These are phyloP conservation scores for Smithsoniella earleae DNA, from an alignment of 163 green algal species.

Conservation along the genomic window DNA sequence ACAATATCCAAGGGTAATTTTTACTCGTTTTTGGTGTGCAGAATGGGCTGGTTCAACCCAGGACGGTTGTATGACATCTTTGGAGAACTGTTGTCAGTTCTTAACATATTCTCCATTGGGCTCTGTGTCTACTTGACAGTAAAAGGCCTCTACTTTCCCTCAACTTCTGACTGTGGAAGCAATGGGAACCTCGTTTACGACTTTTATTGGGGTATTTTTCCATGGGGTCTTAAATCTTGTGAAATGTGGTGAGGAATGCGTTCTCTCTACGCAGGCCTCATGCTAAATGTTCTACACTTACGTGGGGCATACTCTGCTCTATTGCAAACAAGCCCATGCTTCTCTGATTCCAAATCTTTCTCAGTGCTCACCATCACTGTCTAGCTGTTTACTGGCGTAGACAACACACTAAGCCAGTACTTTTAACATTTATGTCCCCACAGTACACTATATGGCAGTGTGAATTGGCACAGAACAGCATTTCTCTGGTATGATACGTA, in stretches of 20 bases:
- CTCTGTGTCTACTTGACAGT: conserved; percentile 58
- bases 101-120: conserved; percentile 51
- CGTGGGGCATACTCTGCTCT: too few species aligned
- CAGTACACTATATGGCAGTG: too few species aligned
- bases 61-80: conserved; percentile 55
- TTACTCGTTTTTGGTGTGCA: too few species aligned
- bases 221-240: background rate
- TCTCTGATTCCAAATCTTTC: too few species aligned
- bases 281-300: too few species aligned
- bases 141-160: conserved; percentile 44
- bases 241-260: background rate
- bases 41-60: conserved; percentile 40
- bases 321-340: too few species aligned
- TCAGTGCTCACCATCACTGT: background rate
- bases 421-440: too few species aligned
- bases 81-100: conserved; percentile 51
- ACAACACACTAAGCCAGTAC: too few species aligned
- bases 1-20: too few species aligned
- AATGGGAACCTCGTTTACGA: conserved; percentile 61
- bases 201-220: conserved; percentile 57
- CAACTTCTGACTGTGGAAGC: conserved; percentile 53
- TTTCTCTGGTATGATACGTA: too few species aligned
- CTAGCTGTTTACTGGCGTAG: background rate
- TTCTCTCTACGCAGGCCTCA: too few species aligned
- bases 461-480: too few species aligned